phyloP scores from a whole-genome alignment of 257 asterid species.

The Ehretia macrophylla region DNA sequence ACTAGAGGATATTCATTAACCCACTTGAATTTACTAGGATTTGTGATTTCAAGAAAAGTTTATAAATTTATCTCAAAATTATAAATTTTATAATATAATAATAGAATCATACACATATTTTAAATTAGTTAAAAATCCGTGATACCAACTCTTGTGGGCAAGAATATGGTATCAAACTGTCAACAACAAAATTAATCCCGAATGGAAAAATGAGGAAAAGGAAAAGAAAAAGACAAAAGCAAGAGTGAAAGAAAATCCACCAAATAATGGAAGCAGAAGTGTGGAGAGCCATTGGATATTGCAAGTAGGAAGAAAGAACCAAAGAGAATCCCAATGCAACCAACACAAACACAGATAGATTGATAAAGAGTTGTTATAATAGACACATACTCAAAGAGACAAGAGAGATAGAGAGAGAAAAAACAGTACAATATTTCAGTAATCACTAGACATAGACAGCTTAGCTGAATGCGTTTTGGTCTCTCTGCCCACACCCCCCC shows the following conservation, averaged over 20 bases:
- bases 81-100: too few relatives aligned
- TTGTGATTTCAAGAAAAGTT: too few relatives aligned
- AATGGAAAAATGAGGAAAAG: neutral
- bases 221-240: constrained; percentile 3
- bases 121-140: too few relatives aligned
- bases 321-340: too few relatives aligned
- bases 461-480: constrained; percentile 14
- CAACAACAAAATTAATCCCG: neutral
- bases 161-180: neutral
- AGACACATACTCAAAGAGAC: too few relatives aligned
- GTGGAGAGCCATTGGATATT: constrained; percentile 17
- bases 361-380: neutral
- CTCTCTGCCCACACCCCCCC: too few relatives aligned
- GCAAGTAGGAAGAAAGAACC: neutral
- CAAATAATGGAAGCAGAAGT: constrained; percentile 27
- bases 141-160: too few relatives aligned
- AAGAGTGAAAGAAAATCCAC: neutral
- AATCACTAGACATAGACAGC: constrained; percentile 25
- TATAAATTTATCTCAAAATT: too few relatives aligned
- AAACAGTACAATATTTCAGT: constrained; percentile 11
- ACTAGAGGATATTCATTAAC: neutral
- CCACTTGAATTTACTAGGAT: too few relatives aligned
- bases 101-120: too few relatives aligned
- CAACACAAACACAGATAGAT: too few relatives aligned
- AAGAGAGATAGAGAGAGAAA: constrained; percentile 8